Percentiles rank a stretch among this genome's conserved stretches.
Evolutionary conservation across 164 flowering plant species (phyloP).

Genomic region (Umbellularia californica): DNA sequence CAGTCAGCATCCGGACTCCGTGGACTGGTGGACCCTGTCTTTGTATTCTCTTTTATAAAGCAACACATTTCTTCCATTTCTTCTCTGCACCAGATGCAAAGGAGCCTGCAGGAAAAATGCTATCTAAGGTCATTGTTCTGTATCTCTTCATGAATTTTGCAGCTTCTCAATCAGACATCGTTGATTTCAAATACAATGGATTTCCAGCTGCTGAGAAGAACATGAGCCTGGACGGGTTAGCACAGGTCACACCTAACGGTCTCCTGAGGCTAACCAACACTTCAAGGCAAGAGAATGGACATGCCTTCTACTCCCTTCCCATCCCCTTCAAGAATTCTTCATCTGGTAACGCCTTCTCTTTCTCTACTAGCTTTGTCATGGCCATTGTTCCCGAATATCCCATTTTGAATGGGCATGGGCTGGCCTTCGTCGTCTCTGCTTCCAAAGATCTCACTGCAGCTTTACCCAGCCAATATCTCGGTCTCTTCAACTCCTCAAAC

Average conservation of each 20-base stretch:
- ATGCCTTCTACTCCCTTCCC: constrained; percentile 18
- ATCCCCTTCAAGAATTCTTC: constrained; percentile 6
- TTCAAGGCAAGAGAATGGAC: constrained; percentile 7
- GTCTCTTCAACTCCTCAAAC: constrained; percentile 31
- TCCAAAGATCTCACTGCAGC: constrained; percentile 11
- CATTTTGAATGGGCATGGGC: neutral
- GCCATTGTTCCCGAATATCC: neutral
- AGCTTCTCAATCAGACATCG: neutral
- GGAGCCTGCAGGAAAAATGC: neutral
- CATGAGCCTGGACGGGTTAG: constrained; percentile 13
- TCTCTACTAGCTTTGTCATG: constrained; percentile 9
- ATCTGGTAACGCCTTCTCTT: constrained; percentile 1
- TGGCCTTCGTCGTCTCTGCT: neutral
- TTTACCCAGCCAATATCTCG: constrained; percentile 20
- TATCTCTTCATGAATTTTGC: neutral
- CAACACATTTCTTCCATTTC: too few species aligned
- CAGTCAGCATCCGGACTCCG: too few species aligned
- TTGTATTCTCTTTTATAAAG: too few species aligned
- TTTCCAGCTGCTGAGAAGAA: neutral
- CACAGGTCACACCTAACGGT: constrained; percentile 17
- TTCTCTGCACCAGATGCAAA: too few species aligned
- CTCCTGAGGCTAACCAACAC: constrained; percentile 20
- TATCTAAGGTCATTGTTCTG: neutral
- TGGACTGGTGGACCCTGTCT: too few species aligned
- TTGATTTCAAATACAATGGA: neutral